Percentiles rank a stretch among this genome's conserved stretches.
Conservation (phyloP, 345 rosid genomes). For the Carallia pectinifolia region DNA sequence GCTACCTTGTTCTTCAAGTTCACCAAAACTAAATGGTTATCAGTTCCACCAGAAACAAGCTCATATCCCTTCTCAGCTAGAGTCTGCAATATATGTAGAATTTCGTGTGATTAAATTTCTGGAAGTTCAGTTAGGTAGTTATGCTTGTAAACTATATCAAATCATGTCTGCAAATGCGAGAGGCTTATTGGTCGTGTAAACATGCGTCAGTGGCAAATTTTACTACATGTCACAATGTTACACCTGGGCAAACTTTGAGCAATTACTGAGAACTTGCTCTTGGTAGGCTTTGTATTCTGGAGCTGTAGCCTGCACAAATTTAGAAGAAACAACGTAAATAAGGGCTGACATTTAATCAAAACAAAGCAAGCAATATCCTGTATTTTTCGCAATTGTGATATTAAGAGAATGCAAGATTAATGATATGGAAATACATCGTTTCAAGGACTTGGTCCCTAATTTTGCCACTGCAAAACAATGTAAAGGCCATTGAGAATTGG, state of each 20-base stretch:
- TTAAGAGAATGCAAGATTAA: neutral
- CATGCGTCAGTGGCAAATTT: constrained; percentile 5
- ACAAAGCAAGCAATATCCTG: no score
- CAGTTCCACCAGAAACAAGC: constrained; percentile 97
- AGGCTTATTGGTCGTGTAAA: neutral
- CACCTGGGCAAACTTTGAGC: constrained; percentile 86
- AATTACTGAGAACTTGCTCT: constrained; percentile 92
- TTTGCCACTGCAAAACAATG: neutral
- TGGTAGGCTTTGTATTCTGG: constrained; percentile 96
- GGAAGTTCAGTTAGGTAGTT: neutral
- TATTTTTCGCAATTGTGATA: neutral
- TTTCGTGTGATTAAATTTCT: constrained; percentile 9
- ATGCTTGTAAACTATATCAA: neutral
- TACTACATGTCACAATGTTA: constrained; percentile 6
- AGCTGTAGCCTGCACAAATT: constrained; percentile 65
- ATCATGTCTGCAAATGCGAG: constrained; percentile 1
- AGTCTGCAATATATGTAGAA: constrained; percentile 45
- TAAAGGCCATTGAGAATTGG: neutral
- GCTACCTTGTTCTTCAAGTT: constrained; percentile 86
- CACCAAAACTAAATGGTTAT: constrained; percentile 95
- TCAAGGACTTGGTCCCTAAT: neutral
- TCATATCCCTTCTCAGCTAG: constrained; percentile 66
- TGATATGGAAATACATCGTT: neutral
- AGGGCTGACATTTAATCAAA: neutral
- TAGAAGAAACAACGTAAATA: neutral